These are phyloP conservation scores for Colletotrichum chlorophyti DNA, from an alignment of 2,329 filamentous ascomycete genomes.

Conservation along the genomic window DNA sequence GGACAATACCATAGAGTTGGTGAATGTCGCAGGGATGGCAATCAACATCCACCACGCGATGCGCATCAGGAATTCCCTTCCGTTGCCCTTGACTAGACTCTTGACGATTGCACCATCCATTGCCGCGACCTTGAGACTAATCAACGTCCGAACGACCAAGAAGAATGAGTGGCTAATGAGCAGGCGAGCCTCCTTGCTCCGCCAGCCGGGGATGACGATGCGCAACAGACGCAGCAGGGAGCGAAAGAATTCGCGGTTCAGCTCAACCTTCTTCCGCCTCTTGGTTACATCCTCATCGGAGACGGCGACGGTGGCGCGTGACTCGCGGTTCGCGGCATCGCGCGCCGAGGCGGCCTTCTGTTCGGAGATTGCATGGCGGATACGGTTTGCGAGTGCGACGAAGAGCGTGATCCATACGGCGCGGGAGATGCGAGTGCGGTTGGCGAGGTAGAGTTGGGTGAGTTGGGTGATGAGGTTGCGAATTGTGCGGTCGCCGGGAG, in stretches of 20 bases:
- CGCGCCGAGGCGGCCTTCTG: constrained; percentile 84
- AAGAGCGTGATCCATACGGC: constrained; percentile 84
- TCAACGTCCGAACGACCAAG: constrained; percentile 85
- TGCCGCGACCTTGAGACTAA: constrained; percentile 94
- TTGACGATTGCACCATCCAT: constrained; percentile 95
- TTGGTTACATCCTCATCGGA: constrained; percentile 44
- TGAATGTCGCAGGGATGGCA: constrained; percentile 94
- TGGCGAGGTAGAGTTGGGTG: constrained; percentile 75
- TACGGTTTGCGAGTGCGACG: constrained; percentile 81
- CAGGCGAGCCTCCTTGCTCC: constrained; percentile 85
- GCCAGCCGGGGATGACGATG: constrained; percentile 91
- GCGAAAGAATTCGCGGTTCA: constrained; percentile 83
- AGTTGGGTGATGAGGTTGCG: constrained; percentile 71
- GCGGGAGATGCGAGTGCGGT: constrained; percentile 84
- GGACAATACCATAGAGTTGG: constrained; percentile 91
- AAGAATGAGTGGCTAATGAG: constrained; percentile 93
- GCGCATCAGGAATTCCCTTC: constrained; percentile 85
- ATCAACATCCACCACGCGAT: constrained; percentile 99
- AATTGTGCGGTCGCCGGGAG: constrained; percentile 65
- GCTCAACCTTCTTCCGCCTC: constrained; percentile 81
- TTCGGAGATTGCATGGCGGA: constrained; percentile 89
- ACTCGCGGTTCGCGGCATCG: constrained; percentile 63
- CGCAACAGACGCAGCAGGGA: constrained; percentile 78
- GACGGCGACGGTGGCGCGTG: constrained; percentile 52
- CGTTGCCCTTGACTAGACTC: constrained; percentile 87